Percentiles rank a stretch among this genome's conserved stretches.
phyloP scores from a whole-genome alignment of 2,329 filamentous ascomycete species.

The Colletotrichum sp. region DNA sequence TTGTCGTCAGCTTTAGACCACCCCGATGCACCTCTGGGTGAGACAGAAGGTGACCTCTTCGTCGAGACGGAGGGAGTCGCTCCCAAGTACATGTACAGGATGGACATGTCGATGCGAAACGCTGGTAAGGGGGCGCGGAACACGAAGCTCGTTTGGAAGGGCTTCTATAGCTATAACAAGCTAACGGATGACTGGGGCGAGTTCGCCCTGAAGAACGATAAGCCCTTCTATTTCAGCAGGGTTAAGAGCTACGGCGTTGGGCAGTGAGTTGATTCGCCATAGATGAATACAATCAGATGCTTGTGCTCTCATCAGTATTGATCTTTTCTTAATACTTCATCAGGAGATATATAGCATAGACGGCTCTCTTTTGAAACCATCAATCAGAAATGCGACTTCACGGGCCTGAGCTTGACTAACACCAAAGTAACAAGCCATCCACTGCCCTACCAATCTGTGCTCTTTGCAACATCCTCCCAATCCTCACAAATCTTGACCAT shows the following conservation, averaged over 20 bases:
- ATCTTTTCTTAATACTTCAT: background rate
- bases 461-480: conserved; percentile 54
- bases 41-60: conserved; percentile 71
- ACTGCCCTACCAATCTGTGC: conserved; percentile 39
- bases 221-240: conserved; percentile 71
- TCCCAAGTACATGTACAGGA: conserved; percentile 80
- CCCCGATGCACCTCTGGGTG: conserved; percentile 32
- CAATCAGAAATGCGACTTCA: background rate
- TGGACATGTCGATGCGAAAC: conserved; percentile 76
- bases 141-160: conserved; percentile 87
- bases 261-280: conserved; percentile 31
- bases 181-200: conserved; percentile 90
- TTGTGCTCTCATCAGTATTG: background rate
- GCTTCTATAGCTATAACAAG: conserved; percentile 89
- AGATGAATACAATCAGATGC: conserved; percentile 19
- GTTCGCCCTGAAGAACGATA: conserved; percentile 71
- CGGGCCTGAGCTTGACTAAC: background rate
- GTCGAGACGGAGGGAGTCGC: conserved; percentile 87
- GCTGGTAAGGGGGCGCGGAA: conserved; percentile 72
- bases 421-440: background rate
- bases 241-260: conserved; percentile 66
- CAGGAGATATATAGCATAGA: background rate
- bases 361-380: background rate
- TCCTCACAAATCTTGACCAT: conserved; percentile 53
- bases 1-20: conserved; percentile 40